A percentile compares a stretch with the other conserved stretches of the same genome.
Conservation (phyloP, 2,329 filamentous ascomycete species). For the Aphanocladium album region DNA sequence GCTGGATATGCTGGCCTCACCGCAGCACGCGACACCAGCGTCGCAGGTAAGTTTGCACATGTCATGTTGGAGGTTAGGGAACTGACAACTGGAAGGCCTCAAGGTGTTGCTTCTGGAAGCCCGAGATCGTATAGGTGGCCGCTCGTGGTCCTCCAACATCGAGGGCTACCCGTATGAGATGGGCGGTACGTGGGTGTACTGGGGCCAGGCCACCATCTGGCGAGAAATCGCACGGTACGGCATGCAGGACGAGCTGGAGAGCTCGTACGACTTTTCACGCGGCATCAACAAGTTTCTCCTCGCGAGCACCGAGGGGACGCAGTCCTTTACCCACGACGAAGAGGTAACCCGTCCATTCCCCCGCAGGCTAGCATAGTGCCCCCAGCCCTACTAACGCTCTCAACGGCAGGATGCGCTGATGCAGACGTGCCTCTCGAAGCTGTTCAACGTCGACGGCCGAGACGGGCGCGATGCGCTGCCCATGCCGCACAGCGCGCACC, state of each 20-base stretch:
- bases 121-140: slow-evolving; percentile 43
- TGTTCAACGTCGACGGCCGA: slow-evolving; percentile 41
- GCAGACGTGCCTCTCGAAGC: slow-evolving; percentile 32
- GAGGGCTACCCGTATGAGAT: slow-evolving; percentile 41
- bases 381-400: background rate
- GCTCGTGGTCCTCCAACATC: slow-evolving; percentile 41
- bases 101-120: slow-evolving; percentile 41
- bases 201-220: slow-evolving; percentile 39
- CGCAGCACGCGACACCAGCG: slow-evolving; percentile 23
- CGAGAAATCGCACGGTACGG: slow-evolving; percentile 42
- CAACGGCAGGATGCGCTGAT: slow-evolving; percentile 24
- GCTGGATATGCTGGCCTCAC: slow-evolving; percentile 28
- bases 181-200: slow-evolving; percentile 46
- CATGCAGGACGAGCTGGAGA: slow-evolving; percentile 35
- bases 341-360: slow-evolving; percentile 24
- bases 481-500: slow-evolving; percentile 32
- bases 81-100: slow-evolving; percentile 21
- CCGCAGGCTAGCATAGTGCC: background rate
- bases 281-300: slow-evolving; percentile 39
- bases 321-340: slow-evolving; percentile 37
- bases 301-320: slow-evolving; percentile 23
- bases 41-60: slow-evolving; percentile 21
- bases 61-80: background rate
- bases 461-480: slow-evolving; percentile 33
- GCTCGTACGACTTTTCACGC: slow-evolving; percentile 35